A percentile compares a stretch with the other conserved stretches of the same genome.
Evolutionary conservation across 768 basidiomycete species (phyloP).

Genomic region (Trametes coccinea): DNA sequence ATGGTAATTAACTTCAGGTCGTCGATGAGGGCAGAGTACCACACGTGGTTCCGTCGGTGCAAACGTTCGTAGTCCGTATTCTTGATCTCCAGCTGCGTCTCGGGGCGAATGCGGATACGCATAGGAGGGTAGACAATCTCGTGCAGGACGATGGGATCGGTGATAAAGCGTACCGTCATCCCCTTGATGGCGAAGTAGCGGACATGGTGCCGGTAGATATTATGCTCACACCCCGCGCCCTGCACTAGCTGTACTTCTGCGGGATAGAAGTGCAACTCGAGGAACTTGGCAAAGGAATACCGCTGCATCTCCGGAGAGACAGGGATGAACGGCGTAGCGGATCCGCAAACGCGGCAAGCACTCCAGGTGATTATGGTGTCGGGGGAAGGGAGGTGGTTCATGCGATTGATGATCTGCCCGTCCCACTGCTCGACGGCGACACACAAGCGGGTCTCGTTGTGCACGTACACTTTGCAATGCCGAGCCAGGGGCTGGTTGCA

Average conservation of each 20-base stretch:
- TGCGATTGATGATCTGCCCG: constrained; percentile 65
- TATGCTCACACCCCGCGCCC: constrained; percentile 90
- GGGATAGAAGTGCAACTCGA: constrained; percentile 96
- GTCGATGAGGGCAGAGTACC: constrained; percentile 76
- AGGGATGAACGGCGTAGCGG: constrained; percentile 83
- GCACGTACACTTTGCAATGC: constrained; percentile 90
- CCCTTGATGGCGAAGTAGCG: constrained; percentile 86
- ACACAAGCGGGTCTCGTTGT: constrained; percentile 79
- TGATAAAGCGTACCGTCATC: constrained; percentile 86
- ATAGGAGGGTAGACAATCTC: constrained; percentile 91
- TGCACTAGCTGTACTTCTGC: constrained; percentile 81
- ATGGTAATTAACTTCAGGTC: constrained; percentile 76
- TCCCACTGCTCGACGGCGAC: constrained; percentile 91
- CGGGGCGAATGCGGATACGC: constrained; percentile 80
- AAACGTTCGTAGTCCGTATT: constrained; percentile 86
- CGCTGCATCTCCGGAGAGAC: constrained; percentile 90
- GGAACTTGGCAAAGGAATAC: constrained; percentile 94
- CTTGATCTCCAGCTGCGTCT: constrained; percentile 86
- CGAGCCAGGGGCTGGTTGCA: constrained; percentile 80
- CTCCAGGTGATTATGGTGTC: constrained; percentile 92
- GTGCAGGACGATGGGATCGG: constrained; percentile 78
- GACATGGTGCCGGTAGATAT: constrained; percentile 90
- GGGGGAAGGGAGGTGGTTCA: constrained; percentile 49
- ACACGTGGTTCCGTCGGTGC: constrained; percentile 65
- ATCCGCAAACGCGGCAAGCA: constrained; percentile 76